A percentile compares a stretch with the other conserved stretches of the same genome.
phyloP scores from a whole-genome alignment of 176 grass and related monocot species.

The Aegilops umbellulata region DNA sequence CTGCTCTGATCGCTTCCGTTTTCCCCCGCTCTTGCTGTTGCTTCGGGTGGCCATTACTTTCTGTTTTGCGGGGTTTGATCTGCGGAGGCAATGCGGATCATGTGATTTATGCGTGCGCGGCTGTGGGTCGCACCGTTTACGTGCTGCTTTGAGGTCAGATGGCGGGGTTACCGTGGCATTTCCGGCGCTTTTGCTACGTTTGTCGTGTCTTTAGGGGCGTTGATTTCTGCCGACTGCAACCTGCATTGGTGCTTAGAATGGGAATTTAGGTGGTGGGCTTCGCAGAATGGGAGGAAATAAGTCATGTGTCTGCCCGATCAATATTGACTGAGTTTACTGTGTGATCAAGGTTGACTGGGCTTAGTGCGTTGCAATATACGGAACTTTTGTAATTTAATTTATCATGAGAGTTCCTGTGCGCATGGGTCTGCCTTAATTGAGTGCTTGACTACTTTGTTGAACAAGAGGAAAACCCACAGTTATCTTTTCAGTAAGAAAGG shows the following conservation, averaged over 20 bases:
- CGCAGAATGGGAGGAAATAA: neutral
- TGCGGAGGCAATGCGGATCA: slow-evolving; percentile 25
- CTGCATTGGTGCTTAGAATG: neutral
- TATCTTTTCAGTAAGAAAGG: neutral
- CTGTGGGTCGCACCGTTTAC: neutral
- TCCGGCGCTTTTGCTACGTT: neutral
- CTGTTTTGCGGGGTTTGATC: neutral
- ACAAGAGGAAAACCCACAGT: neutral
- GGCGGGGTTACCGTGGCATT: neutral
- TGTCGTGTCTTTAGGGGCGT: neutral
- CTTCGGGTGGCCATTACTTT: neutral
- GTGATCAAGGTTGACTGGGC: neutral
- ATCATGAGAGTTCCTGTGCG: neutral
- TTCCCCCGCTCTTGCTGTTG: neutral
- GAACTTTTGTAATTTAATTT: neutral
- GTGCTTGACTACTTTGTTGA: neutral
- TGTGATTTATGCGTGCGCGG: neutral
- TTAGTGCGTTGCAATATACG: slow-evolving; percentile 13
- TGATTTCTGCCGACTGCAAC: slow-evolving; percentile 3
- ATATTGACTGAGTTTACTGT: neutral
- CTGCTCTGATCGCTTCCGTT: neutral
- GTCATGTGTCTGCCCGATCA: neutral
- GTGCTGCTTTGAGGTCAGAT: neutral
- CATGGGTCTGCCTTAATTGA: neutral
- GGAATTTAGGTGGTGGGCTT: neutral